A percentile compares a stretch with the other conserved stretches of the same genome.
Evolutionary conservation across 139 green algal species (phyloP).

Genomic region (Coccomyxa sp.): DNA sequence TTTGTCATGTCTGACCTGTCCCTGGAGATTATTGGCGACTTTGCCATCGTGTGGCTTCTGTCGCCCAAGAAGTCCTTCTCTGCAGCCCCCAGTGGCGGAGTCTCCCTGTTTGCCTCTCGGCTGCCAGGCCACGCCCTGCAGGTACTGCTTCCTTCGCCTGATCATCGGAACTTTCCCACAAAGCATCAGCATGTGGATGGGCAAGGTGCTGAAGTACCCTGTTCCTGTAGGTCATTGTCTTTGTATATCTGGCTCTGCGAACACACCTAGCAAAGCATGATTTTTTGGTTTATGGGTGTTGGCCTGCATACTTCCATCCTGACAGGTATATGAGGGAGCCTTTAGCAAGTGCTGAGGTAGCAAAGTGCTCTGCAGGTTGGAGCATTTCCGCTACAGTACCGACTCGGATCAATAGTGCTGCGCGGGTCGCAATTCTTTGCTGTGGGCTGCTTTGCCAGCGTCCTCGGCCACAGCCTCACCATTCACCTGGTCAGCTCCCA

Average conservation of each 20-base stretch:
- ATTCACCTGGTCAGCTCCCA: conserved; percentile 1
- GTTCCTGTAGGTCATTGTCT: no score
- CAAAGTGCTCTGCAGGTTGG: conserved; percentile 14
- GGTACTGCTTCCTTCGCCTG: no score
- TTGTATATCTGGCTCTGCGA: no score
- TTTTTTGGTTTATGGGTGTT: no score
- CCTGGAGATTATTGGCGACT: conserved; percentile 30
- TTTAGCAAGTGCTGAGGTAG: no score
- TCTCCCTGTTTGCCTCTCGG: neutral
- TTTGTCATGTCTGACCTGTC: conserved; percentile 27
- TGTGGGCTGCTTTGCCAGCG: conserved; percentile 14
- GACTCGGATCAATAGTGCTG: neutral
- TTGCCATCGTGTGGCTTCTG: conserved; percentile 29
- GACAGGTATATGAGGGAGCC: no score
- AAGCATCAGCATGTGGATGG: no score
- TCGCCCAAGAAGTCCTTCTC: conserved; percentile 15
- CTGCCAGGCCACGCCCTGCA: conserved; percentile 24
- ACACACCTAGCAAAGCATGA: no score
- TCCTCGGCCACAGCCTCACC: conserved; percentile 23
- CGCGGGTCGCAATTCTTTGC: conserved; percentile 22
- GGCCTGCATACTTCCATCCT: no score
- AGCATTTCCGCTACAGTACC: conserved; percentile 1
- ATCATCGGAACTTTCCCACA: no score
- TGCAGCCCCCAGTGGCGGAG: neutral
- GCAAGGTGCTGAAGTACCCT: no score